Conservation (phyloP, 192 early-diverging fungal species). For the Backusella mclennaniae region DNA sequence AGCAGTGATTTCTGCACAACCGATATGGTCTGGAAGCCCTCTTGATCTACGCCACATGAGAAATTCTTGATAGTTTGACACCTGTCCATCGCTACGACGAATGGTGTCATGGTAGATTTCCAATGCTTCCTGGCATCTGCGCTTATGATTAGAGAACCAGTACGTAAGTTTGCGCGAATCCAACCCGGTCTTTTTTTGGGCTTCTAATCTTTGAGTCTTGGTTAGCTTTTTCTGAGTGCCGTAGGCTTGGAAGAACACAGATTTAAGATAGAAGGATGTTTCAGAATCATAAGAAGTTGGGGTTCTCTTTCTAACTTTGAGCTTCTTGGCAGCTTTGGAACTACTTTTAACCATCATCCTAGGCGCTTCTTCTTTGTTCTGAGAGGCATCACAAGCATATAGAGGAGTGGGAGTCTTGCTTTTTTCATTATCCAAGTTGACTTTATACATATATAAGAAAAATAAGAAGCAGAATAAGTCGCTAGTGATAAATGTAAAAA, state of each 20-base stretch:
- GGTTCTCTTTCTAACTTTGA: neutral
- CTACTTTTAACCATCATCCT: neutral
- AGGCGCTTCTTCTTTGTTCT: neutral
- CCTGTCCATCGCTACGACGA: neutral
- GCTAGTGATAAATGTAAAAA: too few relatives aligned
- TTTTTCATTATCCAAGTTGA: neutral
- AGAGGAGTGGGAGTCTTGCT: neutral
- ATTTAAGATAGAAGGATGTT: conserved; percentile 9
- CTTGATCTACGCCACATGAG: neutral
- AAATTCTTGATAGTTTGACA: neutral
- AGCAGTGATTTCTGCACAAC: neutral
- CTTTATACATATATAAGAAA: too few relatives aligned
- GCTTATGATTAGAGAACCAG: conserved; percentile 33
- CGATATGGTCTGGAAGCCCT: neutral
- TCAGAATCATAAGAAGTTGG: conserved; percentile 3
- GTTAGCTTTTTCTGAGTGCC: conserved; percentile 11
- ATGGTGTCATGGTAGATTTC: neutral
- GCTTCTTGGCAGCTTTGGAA: neutral
- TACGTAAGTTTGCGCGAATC: conserved; percentile 24
- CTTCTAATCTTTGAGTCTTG: conserved; percentile 9
- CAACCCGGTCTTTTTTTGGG: conserved; percentile 16
- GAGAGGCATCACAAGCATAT: neutral
- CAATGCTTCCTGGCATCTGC: neutral
- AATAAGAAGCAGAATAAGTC: too few relatives aligned
- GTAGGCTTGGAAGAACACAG: conserved; percentile 14